Base-by-base conservation (phyloP, 352 stramenopile species). In the Albugo candida region DNA sequence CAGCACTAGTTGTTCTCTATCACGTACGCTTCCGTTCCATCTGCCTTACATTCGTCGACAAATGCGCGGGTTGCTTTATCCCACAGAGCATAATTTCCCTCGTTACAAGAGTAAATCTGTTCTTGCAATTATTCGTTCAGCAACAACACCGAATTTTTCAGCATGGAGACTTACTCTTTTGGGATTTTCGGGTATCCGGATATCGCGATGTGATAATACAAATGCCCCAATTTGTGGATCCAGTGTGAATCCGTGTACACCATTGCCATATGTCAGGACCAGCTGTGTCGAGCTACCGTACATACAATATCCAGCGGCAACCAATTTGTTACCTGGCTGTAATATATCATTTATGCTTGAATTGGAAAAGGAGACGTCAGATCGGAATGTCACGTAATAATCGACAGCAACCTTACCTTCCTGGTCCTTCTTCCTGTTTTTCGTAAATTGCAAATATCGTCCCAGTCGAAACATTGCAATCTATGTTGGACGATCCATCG, bases 361-460 rank as follows among this genome's bases (percentile, higher is more conserved):
- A 24, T 43, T 8, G 17, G 8, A 8, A 24, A 24, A 24, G 38
- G 8, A 31, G 21, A 21, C 1, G 20, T 49, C 17, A 24, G 12
- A 58, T 31, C n/a, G 10, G 38, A 3, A 39, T 27, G 10, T 2
- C 38, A 39, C 24, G 5, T 36, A 48, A 13, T 35, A n/a, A 21
- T 13, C 31, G 36, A 50, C 16, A 38, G 3, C 13, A 49, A 61
- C 65, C 31, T 44, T 72, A 59, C 64, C 71, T 53, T 67, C 67
- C 41, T 67, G 41, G 1, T 62, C 64, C 49, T 52, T 42, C 45
- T 49, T 56, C 49, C 31, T 82, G 63, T 47, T 81, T 85, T 55
- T 97, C 77, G 63, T 97, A 99, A 36, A 99, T 96, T 48, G 80
- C 84, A 61, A 99, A 98, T 63, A 99, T 99, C 37, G 94, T 98